These are phyloP conservation scores for Ceratobasidium papillatum DNA, from an alignment of 1,284 basidiomycete genomes.

Conservation along the genomic window DNA sequence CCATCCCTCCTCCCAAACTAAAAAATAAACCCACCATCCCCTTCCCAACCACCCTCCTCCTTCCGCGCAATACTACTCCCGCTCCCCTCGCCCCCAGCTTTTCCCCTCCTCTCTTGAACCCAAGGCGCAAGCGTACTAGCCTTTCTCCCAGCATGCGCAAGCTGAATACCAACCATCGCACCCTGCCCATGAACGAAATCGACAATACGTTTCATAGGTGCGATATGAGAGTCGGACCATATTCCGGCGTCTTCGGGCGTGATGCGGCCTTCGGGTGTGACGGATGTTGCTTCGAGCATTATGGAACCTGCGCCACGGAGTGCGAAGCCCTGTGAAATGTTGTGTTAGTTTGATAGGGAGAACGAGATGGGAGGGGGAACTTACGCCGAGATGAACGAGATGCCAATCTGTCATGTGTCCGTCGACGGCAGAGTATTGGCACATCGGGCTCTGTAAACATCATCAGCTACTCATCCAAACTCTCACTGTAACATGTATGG, in stretches of 20 bases:
- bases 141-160: conserved; percentile 82
- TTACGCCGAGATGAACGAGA: conserved; percentile 73
- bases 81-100: conserved; percentile 49
- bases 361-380: conserved; percentile 47
- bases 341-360: conserved; percentile 47
- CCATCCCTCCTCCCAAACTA: not conserved
- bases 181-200: conserved; percentile 78
- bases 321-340: conserved; percentile 43
- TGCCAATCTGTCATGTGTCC: conserved; percentile 83
- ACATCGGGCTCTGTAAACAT: conserved; percentile 42
- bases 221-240: conserved; percentile 79
- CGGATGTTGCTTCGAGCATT: conserved; percentile 73
- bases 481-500: not conserved
- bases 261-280: conserved; percentile 81
- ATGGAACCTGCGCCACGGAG: conserved; percentile 64
- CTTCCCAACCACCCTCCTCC: conserved; percentile 74
- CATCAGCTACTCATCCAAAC: not conserved
- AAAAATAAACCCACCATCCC: conserved; percentile 69
- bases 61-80: conserved; percentile 49
- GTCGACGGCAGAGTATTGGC: conserved; percentile 69
- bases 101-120: conserved; percentile 49
- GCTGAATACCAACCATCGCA: conserved; percentile 69
- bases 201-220: conserved; percentile 72
- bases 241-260: conserved; percentile 66
- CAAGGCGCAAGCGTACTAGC: conserved; percentile 70